Evolutionary conservation across 768 basidiomycete genomes (phyloP).

Genomic region (Phanerodontia chrysosporium): DNA sequence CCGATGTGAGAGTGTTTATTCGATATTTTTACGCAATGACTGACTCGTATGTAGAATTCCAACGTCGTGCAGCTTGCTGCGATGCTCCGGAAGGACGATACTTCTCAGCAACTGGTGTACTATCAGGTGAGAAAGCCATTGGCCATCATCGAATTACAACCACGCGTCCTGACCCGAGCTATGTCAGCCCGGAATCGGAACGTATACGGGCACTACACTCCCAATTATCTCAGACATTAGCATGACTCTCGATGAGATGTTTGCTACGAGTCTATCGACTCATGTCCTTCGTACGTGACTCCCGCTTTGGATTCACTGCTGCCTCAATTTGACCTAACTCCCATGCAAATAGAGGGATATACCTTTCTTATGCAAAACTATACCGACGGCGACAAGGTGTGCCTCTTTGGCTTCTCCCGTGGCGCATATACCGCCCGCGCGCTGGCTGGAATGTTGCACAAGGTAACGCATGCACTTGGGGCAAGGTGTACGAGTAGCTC

Average conservation of each 20-base stretch:
- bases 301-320: background rate
- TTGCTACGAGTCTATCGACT: slow-evolving; percentile 44
- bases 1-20: slow-evolving; percentile 7
- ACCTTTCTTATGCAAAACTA: slow-evolving; percentile 59
- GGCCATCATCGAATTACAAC: background rate
- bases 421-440: slow-evolving; percentile 60
- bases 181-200: slow-evolving; percentile 46
- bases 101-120: slow-evolving; percentile 57
- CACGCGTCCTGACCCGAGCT: background rate
- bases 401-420: slow-evolving; percentile 65
- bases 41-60: slow-evolving; percentile 45
- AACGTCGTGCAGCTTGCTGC: slow-evolving; percentile 65
- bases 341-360: slow-evolving; percentile 45
- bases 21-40: background rate
- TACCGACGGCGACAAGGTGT: slow-evolving; percentile 52
- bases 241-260: slow-evolving; percentile 43
- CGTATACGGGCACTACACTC: slow-evolving; percentile 38
- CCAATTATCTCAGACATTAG: slow-evolving; percentile 34
- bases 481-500: no score
- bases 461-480: no score
- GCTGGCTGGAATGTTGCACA: slow-evolving; percentile 30
- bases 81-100: slow-evolving; percentile 62
- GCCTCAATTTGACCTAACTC: background rate
- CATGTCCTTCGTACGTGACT: slow-evolving; percentile 43
- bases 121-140: slow-evolving; percentile 47